Base-by-base conservation (phyloP, 2,329 filamentous ascomycete genomes). In the Clarireedia paspali region DNA sequence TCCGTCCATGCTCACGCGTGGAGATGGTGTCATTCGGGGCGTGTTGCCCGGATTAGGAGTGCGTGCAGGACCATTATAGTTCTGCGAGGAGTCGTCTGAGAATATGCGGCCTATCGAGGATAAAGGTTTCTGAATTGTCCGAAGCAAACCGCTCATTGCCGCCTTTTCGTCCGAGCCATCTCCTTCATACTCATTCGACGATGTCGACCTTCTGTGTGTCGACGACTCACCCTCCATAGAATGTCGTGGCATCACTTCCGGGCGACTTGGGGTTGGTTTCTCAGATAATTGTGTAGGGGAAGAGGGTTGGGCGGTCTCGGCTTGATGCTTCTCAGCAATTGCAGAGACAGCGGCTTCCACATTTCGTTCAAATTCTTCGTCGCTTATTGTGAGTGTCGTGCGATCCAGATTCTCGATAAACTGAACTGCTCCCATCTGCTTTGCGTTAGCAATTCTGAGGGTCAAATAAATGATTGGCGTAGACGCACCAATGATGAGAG, bases 341-440 rank as follows among this genome's bases (percentile, higher is more conserved):
- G 89, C 89, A 5, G 90, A 96, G 3, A 99, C 95, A 6, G 94
- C 91, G 4, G 88, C 88, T 73, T 99, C 94, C n/a, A 99, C 95
- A 63, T 96, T 91, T 67, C 82, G 83, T 70, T 99, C 94, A 66
- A 99, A 99, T 39, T 97, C 94, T 56, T 94, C 90, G 66, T 99
- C 91, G 2, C 87, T 87, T 51, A 99, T 94, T 1, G 94, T 97
- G 6, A 99, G 75, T 26, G 87, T 92, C 1, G 94, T 97, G 46
- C 91, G 86, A 71, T 99, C 94, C 72, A 99, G 85, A 58, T 89
- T 95, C 74, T 99, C 94, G 64, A 99, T 89, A 70, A 99, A 99
- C 66, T 96, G 91, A 50, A 99, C 87, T 40, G 91, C 94, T 53
- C 94, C 94, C 85, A 92, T 89, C 80, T 88, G 58, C 63, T n/a